These are phyloP conservation scores for Fusarium camptoceras DNA, from an alignment of 2,329 filamentous ascomycete genomes.

Conservation along the genomic window DNA sequence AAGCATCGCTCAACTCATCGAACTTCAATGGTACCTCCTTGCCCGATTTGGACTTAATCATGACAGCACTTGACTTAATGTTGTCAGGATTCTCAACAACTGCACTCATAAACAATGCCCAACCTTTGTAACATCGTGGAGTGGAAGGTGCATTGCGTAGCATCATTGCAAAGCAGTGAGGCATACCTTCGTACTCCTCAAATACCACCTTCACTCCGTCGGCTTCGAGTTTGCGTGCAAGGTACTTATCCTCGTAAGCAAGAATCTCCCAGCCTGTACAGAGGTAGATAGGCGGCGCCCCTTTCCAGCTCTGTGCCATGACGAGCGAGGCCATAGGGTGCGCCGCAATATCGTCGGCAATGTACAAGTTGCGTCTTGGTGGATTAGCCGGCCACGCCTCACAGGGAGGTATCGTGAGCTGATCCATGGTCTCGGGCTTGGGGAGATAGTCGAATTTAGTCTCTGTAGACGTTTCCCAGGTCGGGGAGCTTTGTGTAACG, in stretches of 20 bases:
- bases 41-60: conserved; percentile 63
- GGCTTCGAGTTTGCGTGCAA: conserved; percentile 66
- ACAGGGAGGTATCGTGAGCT: conserved; percentile 57
- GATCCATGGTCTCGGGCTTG: conserved; percentile 56
- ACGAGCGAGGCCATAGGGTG: conserved; percentile 78
- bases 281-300: conserved; percentile 74
- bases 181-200: conserved; percentile 84
- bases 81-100: conserved; percentile 52
- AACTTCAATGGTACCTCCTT: conserved; percentile 61
- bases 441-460: conserved; percentile 59
- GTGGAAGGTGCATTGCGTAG: conserved; percentile 60
- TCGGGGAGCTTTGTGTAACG: conserved; percentile 66
- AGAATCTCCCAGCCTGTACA: conserved; percentile 78
- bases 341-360: conserved; percentile 63
- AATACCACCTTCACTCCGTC: conserved; percentile 73
- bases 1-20: conserved; percentile 56
- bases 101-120: conserved; percentile 66
- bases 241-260: conserved; percentile 72
- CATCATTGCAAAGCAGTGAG: conserved; percentile 76
- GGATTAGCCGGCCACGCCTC: conserved; percentile 68
- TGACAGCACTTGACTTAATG: conserved; percentile 57
- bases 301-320: conserved; percentile 68
- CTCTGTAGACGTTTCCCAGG: conserved; percentile 43
- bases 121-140: conserved; percentile 64
- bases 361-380: conserved; percentile 66